Evolutionary conservation across 1,284 basidiomycete genomes (phyloP), one percentile per base, ranked within the genome.

Genomic region (Bondarzewia mesenterica): DNA sequence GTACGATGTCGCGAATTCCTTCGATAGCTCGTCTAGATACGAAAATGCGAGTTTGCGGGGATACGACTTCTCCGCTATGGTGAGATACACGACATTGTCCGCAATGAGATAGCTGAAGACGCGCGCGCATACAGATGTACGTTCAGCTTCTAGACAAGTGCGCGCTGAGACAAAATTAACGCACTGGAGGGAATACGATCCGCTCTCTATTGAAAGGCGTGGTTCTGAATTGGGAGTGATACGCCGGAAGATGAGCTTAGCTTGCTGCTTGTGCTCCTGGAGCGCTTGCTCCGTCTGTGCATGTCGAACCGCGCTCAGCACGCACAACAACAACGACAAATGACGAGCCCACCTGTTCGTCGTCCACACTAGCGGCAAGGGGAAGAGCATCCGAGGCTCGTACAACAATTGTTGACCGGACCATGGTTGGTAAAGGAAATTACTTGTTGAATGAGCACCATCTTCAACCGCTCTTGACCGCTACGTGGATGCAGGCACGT

Each of bases 191-290:
- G 93, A 94, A 65, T 93, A 95, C 55, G 82, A 80, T 2, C 93
- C 94, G 56, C 90, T 94, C 66, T 99, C 96, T 61, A 99, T 99
- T 7, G 92, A 96, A 68, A 95, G 97, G 26, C 89, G 79, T 14
- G 93, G 91, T 65, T 99, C 96, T 18, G 91, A 87, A 61, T 95
- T 93, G 36, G 93, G 82, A 27, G 88, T 91, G 63, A 99, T 85
- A 42, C 95, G 83, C 50, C 94, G 79, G 64, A 98, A 96, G 61
- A 99, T 87, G 58, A 98, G 79, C 68, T 99, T 99, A 43, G 93
- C 85, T 65, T 99, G 95, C 60, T 98, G 95, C 67, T 98, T 99
- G 77, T 97, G 93, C 69, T 98, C 95, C 59, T 93, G 90, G 43
- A 99, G 74, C 50, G 87, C 79, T 61, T 88, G 84, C 66, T 97